A percentile compares a stretch with the other conserved stretches of the same genome.
These are phyloP conservation scores for Dichotomocladium elegans DNA, from an alignment of 371 early-diverging fungal genomes.

Conservation along the genomic window DNA sequence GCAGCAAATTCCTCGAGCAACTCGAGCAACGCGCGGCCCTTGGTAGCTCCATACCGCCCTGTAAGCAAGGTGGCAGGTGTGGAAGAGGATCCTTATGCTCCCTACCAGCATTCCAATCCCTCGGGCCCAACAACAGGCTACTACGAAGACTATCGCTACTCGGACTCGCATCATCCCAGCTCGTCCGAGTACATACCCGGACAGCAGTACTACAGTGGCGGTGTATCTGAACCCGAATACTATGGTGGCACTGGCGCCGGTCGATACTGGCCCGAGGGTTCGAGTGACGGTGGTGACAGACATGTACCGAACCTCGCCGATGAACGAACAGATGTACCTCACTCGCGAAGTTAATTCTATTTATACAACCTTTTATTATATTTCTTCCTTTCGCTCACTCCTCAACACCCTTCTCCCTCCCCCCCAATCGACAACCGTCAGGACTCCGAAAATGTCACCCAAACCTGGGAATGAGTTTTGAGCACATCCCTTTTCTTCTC, in stretches of 20 bases:
- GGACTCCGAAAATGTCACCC: no score
- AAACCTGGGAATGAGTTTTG: no score
- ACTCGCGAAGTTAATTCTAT: not conserved
- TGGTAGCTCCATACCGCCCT: conserved; percentile 8
- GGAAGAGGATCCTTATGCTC: not conserved
- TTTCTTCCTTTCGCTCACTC: no score
- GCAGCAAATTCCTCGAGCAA: not conserved
- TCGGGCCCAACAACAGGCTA: not conserved
- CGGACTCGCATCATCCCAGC: not conserved
- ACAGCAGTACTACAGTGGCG: conserved; percentile 1
- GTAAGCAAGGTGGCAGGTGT: conserved; percentile 3
- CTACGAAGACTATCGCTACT: conserved; percentile 2
- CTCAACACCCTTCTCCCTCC: no score
- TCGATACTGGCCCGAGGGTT: conserved; percentile 4
- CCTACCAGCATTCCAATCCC: not conserved
- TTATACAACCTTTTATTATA: no score
- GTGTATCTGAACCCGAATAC: not conserved
- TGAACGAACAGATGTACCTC: conserved; percentile 1
- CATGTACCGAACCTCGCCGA: conserved; percentile 9
- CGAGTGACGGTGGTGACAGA: conserved; percentile 4
- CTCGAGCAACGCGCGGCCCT: conserved; percentile 7
- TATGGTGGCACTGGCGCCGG: not conserved
- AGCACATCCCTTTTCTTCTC: no score
- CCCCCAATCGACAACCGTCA: no score
- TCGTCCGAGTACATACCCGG: not conserved